Percentiles rank a stretch among this genome's conserved stretches.
phyloP scores from a whole-genome alignment of 345 rosid species.

The Hibiscus tridactylites region DNA sequence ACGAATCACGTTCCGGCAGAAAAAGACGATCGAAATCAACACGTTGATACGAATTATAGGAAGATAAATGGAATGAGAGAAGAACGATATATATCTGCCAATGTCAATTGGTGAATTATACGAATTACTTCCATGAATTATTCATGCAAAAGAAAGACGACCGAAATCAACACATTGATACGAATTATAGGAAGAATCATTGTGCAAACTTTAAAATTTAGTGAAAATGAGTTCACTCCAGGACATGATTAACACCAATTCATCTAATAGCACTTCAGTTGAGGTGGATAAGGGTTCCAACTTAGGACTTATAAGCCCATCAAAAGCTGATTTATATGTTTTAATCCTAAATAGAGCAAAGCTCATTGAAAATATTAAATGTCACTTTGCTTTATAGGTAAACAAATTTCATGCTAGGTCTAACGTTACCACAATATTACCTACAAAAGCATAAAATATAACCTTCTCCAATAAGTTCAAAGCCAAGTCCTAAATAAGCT shows the following conservation, averaged over 20 bases:
- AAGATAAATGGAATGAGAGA: no score
- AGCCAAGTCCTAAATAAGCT: background rate
- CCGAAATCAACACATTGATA: no score
- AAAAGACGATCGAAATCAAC: no score
- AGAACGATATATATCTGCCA: no score
- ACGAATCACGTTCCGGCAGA: no score
- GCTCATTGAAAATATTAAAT: background rate
- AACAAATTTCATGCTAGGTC: background rate
- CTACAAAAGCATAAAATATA: background rate
- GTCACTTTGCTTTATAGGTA: background rate
- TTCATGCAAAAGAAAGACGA: no score
- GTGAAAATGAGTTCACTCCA: no score
- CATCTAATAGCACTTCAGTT: background rate
- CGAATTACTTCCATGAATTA: no score
- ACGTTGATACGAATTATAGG: no score
- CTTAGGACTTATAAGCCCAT: background rate
- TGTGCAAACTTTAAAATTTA: no score
- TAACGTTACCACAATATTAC: background rate
- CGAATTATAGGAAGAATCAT: no score
- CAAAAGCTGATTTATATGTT: background rate
- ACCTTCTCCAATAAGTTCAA: conserved; percentile 1
- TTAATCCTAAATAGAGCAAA: background rate
- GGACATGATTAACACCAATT: background rate
- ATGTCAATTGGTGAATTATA: no score
- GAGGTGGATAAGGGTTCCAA: background rate